Evolutionary conservation across 495 filamentous ascomycete genomes (phyloP), one percentile per base, ranked within the genome.

Genomic region (Annulohypoxylon maeteangense): DNA sequence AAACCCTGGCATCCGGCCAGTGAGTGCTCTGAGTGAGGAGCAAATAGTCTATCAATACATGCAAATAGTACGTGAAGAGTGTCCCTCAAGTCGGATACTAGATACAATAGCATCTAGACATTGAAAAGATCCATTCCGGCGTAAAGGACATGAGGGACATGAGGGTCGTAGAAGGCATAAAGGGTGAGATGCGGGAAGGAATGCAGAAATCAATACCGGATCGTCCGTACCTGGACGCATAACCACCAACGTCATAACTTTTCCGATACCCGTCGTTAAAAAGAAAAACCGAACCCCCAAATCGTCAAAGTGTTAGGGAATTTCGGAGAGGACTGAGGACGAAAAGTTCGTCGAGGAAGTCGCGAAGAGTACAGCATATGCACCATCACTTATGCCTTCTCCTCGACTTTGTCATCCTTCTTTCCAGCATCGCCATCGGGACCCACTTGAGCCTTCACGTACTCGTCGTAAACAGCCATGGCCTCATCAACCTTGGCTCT

Each of bases 401-500:
- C 86, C 78, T 88, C 87, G 62, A 81, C 73, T 79, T 87, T 89
- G 65, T 88, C 85, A 61, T 87, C 86, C 67, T 88, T 83, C 67
- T 72, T 78, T 16, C 74, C 78, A 57, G 78, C 81, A 11, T 84
- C 85, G 48, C 76, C 75, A 27, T 82, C 81, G 10, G 65, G 67
- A 59, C 74, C 80, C 51, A 84, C 82, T 76, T 91, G 89, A 79
- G 88, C 90, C 88, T 98, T 98, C 81, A 98, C 90, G 77, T 99
- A 99, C 79, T 98, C 96, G 74, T 99, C 93, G 80, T 98, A 99
- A 67, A 99, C 95, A 67, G 86, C 92, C 77, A 99, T 89, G 63
- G 95, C 95, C 84, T 99, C 95, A 67, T 95, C 91, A 57, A 99
- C 95, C 90, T 99, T 99, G 76, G 90, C 88, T 74, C 91, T 90